Evolutionary conservation across 139 green algal species (phyloP), one percentile per base, ranked within the genome.

Genomic region (Pleodorina starrii): DNA sequence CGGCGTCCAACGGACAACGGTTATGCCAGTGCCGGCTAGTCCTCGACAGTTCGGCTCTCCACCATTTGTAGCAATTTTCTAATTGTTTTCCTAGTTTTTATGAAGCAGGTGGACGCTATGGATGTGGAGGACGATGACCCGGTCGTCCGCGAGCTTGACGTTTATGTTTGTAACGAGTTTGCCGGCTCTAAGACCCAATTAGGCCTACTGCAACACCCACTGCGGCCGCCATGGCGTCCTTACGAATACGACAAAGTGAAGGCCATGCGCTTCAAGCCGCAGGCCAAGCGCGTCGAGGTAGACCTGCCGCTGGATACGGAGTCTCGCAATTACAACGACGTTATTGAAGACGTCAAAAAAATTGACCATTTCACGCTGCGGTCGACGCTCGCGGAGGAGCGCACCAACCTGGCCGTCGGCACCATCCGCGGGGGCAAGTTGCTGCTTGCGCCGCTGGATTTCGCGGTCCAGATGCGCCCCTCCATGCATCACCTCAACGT

Each of bases 391-490:
- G 78, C 95, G 66, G 88, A 96, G 63, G 43, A 92, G 12, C 85
- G 85, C 40, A 84, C 91, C 11, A 79, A 57, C 32, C 89, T 96
- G 60, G 96, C 95, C 0, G 74, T 97, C 7, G 96, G 93, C 19
- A 91, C 84, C 6, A 82, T 98, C 11, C 79, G 94, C 23, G 94
- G 92, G 27, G 91, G 95, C 59, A 92, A 93, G 50, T 85, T 98
- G 23, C 82, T 98, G 71, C 89, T 99, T 19, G 85, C 95, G 73
- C 96, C 97, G 5, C n/a, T 99, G 0, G 91, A 97, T 32, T 96
- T 95, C 54, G 94, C 92, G 2, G 71, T 98, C 63, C 96, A 98
- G 91, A 78, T 99, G 90, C 95, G 97, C 10, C 97, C 96, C 40
- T 90, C 92, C 14, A 80, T 98, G 89, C 73, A 81, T 25, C 91